These are phyloP conservation scores for Talaromyces sp. DNA, from an alignment of 2,329 filamentous ascomycete genomes.

Conservation along the genomic window DNA sequence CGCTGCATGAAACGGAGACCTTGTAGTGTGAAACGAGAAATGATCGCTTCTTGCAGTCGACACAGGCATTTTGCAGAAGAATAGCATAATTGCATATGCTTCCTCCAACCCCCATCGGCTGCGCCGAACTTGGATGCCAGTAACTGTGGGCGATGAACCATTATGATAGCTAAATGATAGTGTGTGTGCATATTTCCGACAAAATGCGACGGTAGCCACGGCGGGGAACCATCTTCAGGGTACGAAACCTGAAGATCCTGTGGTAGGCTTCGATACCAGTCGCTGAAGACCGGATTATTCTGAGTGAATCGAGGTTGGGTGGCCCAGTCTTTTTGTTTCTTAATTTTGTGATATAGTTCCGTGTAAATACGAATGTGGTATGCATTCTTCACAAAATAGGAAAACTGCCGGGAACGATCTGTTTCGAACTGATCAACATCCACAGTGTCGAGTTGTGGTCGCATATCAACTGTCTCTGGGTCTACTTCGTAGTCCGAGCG, in stretches of 20 bases:
- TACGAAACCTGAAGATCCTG: slow-evolving; percentile 75
- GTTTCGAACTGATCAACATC: slow-evolving; percentile 74
- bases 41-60: slow-evolving; percentile 77
- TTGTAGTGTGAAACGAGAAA: slow-evolving; percentile 72
- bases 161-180: slow-evolving; percentile 79
- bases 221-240: slow-evolving; percentile 72
- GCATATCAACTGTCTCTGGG: slow-evolving; percentile 72
- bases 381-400: slow-evolving; percentile 74
- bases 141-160: slow-evolving; percentile 84
- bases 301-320: slow-evolving; percentile 78
- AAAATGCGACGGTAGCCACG: slow-evolving; percentile 83
- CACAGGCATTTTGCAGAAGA: slow-evolving; percentile 81
- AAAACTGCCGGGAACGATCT: slow-evolving; percentile 77
- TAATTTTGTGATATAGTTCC: slow-evolving; percentile 69
- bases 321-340: slow-evolving; percentile 79
- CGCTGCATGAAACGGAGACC: slow-evolving; percentile 89
- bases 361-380: slow-evolving; percentile 77
- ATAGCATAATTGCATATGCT: slow-evolving; percentile 83
- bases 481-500: slow-evolving; percentile 76
- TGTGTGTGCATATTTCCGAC: slow-evolving; percentile 87
- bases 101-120: slow-evolving; percentile 75
- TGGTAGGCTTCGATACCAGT: slow-evolving; percentile 76
- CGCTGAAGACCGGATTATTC: slow-evolving; percentile 72
- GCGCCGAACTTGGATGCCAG: slow-evolving; percentile 71
- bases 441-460: slow-evolving; percentile 60